phyloP scores from a whole-genome alignment of 2,329 filamentous ascomycete species.

The Blumeria graminis region DNA sequence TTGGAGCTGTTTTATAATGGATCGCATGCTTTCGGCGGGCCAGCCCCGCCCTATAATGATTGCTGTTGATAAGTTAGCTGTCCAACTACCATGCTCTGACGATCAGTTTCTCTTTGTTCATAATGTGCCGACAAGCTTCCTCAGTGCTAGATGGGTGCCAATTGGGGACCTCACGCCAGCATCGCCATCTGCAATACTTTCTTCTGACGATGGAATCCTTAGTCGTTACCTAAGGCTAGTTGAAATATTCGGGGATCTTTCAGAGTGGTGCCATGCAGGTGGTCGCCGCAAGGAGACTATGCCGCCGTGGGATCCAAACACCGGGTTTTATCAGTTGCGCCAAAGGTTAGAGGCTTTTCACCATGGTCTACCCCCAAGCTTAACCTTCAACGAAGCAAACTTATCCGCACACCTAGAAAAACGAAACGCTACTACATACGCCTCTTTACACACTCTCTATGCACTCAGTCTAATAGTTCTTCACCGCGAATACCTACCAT shows the following conservation, averaged over 20 bases:
- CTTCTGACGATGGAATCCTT: constrained; percentile 15
- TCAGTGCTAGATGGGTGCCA: constrained; percentile 11
- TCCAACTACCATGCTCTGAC: constrained; percentile 45
- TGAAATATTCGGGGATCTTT: constrained; percentile 33
- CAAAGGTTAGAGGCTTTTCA: constrained; percentile 28
- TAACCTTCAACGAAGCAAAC: constrained; percentile 34
- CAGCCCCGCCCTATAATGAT: constrained; percentile 35
- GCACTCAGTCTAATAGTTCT: constrained; percentile 42
- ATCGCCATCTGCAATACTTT: background rate
- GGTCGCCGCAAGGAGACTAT: constrained; percentile 24
- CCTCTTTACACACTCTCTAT: constrained; percentile 41
- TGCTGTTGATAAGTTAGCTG: constrained; percentile 30
- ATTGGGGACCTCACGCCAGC: background rate
- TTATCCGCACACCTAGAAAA: constrained; percentile 41
- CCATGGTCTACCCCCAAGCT: constrained; percentile 24
- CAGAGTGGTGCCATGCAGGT: constrained; percentile 27
- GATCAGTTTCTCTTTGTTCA: constrained; percentile 36
- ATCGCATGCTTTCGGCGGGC: constrained; percentile 42
- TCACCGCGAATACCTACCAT: constrained; percentile 43
- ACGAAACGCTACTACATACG: constrained; percentile 37
- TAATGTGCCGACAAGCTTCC: constrained; percentile 28
- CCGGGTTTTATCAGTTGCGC: constrained; percentile 29
- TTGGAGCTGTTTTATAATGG: constrained; percentile 51
- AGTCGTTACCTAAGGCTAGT: constrained; percentile 31
- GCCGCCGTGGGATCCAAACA: constrained; percentile 34